Base-by-base conservation (phyloP, 2,329 filamentous ascomycete species). In the Metarhizium brunneum region DNA sequence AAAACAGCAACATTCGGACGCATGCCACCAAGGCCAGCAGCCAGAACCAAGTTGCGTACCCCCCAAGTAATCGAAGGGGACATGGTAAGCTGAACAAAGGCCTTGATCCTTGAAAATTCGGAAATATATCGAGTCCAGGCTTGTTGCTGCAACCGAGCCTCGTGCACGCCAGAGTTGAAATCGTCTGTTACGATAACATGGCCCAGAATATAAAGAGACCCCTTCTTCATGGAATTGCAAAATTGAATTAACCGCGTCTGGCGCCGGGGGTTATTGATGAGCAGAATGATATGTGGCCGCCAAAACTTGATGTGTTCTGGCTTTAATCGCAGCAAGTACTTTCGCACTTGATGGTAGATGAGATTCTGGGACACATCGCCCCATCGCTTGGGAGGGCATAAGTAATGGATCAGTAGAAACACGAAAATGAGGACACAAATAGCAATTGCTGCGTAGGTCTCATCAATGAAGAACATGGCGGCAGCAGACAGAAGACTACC, bases 231-330 rank as follows among this genome's bases (percentile, higher is more conserved):
- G 0, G 89, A 91, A 68, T 95, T 95, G 71, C 90, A 95, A 62
- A 95, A 95, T 57, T 92, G 88, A 2, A 95, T 92, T 45, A 95
- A 79, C 47, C 88, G 86, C 54, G 88, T 90, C 66, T 94, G 88
- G 6, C 80, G 81, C n/a, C 90, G 80, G 4, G 90, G 87, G 63
- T 94, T 83, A 65, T 92, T 94, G 60, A 94, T 83, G 54, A 95
- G 81, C 0, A 95, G 77, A 50, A 95, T 81, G 47, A 95, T 92
- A 61, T 95, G 90, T 0, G 90, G 90, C 53, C 90, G 80, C 90
- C 91, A 95, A 67, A 95, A 95, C 65, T 95, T 95, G 69, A 95
- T 91, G 66, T 95, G 90, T 63, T 95, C 90, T 40, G 90, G 89
- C 52, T 84, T 85, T 35, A 95, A 74, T n/a, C 90, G 83, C 35